These are phyloP conservation scores for Podospora bellae-mahoneyi DNA, from an alignment of 495 filamentous ascomycete genomes.

Conservation along the genomic window DNA sequence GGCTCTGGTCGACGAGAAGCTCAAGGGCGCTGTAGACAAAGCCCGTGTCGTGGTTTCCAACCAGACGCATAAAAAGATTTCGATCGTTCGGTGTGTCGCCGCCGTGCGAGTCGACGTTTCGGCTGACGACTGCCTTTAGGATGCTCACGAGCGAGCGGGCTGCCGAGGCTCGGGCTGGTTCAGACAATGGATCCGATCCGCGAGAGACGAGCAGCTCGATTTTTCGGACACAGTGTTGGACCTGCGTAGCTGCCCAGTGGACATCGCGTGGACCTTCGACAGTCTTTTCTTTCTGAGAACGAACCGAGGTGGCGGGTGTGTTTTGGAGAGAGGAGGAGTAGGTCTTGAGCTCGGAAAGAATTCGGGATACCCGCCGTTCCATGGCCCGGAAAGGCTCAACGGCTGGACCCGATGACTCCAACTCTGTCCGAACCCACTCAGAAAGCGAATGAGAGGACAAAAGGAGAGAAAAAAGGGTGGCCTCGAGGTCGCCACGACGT, in stretches of 20 bases:
- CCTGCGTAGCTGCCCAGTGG: slow-evolving; percentile 41
- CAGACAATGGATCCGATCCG: slow-evolving; percentile 34
- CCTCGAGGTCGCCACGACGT: slow-evolving; percentile 42
- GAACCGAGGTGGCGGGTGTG: slow-evolving; percentile 13
- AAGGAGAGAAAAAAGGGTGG: slow-evolving; percentile 47
- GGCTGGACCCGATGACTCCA: slow-evolving; percentile 36
- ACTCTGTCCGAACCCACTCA: slow-evolving; percentile 38
- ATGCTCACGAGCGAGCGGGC: slow-evolving; percentile 41
- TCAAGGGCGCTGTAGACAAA: slow-evolving; percentile 40
- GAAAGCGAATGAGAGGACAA: slow-evolving; percentile 45
- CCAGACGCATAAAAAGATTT: slow-evolving; percentile 40
- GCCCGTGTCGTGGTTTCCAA: slow-evolving; percentile 36
- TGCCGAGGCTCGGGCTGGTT: slow-evolving; percentile 36
- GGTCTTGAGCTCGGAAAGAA: slow-evolving; percentile 37
- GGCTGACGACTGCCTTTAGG: slow-evolving; percentile 36
- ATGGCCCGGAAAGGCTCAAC: slow-evolving; percentile 42
- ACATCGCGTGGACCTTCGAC: slow-evolving; percentile 29
- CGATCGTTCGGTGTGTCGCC: slow-evolving; percentile 24
- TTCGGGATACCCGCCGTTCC: slow-evolving; percentile 37
- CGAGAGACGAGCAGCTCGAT: slow-evolving; percentile 38
- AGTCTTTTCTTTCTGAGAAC: slow-evolving; percentile 22
- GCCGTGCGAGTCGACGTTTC: slow-evolving; percentile 31
- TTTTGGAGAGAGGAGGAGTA: slow-evolving; percentile 28
- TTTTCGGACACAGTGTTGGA: slow-evolving; percentile 32
- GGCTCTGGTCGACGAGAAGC: slow-evolving; percentile 38